These are phyloP conservation scores for Helenozyma baotianmanensis DNA, from an alignment of 805 yeast species.

Conservation along the genomic window DNA sequence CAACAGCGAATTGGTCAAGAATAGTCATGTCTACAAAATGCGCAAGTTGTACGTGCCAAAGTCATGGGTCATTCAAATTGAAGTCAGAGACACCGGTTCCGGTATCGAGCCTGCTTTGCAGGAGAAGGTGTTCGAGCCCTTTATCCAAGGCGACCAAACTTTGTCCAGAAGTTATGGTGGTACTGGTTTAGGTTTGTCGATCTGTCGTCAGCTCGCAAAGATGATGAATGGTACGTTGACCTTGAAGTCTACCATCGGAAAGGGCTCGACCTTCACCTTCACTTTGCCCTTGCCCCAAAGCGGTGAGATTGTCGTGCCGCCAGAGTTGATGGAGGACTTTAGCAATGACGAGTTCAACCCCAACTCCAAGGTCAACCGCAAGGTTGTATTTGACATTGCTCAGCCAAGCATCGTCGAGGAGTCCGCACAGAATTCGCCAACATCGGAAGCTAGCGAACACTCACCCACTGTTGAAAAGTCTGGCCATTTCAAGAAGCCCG, in stretches of 20 bases:
- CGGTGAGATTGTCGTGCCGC: constrained; percentile 45
- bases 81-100: constrained; percentile 88
- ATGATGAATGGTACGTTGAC: constrained; percentile 88
- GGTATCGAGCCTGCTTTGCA: constrained; percentile 85
- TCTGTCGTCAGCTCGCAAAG: constrained; percentile 84
- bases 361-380: constrained; percentile 46
- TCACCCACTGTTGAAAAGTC: too few relatives aligned
- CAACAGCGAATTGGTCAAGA: constrained; percentile 29
- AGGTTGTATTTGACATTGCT: constrained; percentile 37
- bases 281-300: constrained; percentile 71
- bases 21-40: constrained; percentile 31
- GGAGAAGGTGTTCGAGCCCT: constrained; percentile 87
- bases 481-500: neutral
- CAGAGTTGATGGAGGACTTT: constrained; percentile 34
- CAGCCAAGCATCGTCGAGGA: constrained; percentile 1
- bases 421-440: too few relatives aligned
- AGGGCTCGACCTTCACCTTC: constrained; percentile 81
- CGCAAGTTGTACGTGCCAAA: constrained; percentile 34
- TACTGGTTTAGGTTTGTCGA: constrained; percentile 86
- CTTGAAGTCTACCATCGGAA: constrained; percentile 67
- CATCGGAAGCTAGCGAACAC: too few relatives aligned
- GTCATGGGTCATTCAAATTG: constrained; percentile 60
- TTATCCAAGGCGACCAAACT: constrained; percentile 96
- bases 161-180: constrained; percentile 90
- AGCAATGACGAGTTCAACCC: constrained; percentile 69